A percentile compares a stretch with the other conserved stretches of the same genome.
Evolutionary conservation across 805 yeast genomes (phyloP).

Genomic region (Babjeviella inositovora): DNA sequence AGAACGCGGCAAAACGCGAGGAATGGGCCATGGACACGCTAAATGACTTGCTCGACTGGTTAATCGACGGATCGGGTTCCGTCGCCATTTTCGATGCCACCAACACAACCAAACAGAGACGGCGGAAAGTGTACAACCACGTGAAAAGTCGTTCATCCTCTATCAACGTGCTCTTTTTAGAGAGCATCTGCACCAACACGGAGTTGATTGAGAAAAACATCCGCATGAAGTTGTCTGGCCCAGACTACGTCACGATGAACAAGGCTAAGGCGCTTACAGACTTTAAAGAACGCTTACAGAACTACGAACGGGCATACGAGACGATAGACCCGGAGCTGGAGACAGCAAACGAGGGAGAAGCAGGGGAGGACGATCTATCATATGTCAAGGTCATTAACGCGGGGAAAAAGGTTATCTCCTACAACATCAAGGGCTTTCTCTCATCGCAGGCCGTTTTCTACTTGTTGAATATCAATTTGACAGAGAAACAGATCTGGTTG

Average conservation of each 20-base stretch:
- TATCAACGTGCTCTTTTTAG: conserved; percentile 21
- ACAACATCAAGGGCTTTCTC: conserved; percentile 38
- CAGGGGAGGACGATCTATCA: conserved; percentile 29
- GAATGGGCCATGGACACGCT: conserved; percentile 35
- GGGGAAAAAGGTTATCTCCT: conserved; percentile 37
- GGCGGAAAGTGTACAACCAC: conserved; percentile 19
- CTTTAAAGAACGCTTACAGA: conserved; percentile 26
- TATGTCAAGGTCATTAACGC: conserved; percentile 51
- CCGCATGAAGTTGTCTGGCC: conserved; percentile 12
- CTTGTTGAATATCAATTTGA: conserved; percentile 20
- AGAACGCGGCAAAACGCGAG: conserved; percentile 26
- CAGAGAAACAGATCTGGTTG: conserved; percentile 18
- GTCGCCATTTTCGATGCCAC: conserved; percentile 50
- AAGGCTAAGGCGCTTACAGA: conserved; percentile 9
- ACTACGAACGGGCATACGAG: conserved; percentile 36
- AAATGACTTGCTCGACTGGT: conserved; percentile 23
- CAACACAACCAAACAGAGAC: conserved; percentile 29
- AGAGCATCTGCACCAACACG: conserved; percentile 12
- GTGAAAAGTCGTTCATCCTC: conserved; percentile 12
- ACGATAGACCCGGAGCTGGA: conserved; percentile 22
- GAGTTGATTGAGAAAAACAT: conserved; percentile 11
- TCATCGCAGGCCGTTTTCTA: conserved; percentile 43
- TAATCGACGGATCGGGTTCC: conserved; percentile 23
- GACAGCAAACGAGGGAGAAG: conserved; percentile 25
- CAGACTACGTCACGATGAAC: conserved; percentile 8